These are phyloP conservation scores for Lactarius hatsudake DNA, from an alignment of 768 basidiomycete species.

Conservation along the genomic window DNA sequence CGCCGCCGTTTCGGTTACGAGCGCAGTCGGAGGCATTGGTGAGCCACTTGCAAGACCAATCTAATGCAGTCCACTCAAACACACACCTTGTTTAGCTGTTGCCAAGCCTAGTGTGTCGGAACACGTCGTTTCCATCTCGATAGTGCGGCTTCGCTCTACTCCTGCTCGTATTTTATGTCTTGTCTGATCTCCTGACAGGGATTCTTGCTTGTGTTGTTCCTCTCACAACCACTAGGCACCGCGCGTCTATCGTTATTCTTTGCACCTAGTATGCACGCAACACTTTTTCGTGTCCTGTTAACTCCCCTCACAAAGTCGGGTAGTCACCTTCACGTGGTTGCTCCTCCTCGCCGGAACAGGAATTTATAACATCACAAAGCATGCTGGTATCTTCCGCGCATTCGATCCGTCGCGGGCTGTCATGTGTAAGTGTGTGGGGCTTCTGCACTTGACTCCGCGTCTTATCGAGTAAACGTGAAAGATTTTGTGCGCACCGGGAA, in stretches of 20 bases:
- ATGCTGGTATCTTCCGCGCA: constrained; percentile 61
- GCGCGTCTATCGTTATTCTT: constrained; percentile 48
- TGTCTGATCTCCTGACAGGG: constrained; percentile 34
- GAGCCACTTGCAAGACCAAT: not conserved
- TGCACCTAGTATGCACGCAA: constrained; percentile 45
- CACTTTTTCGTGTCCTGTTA: not conserved
- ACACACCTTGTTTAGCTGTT: constrained; percentile 37
- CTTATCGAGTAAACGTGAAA: constrained; percentile 28
- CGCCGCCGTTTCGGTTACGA: constrained; percentile 66
- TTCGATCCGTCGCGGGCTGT: constrained; percentile 66
- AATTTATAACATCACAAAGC: constrained; percentile 52
- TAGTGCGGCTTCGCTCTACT: constrained; percentile 39
- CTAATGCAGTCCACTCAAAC: not conserved
- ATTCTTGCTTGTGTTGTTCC: constrained; percentile 57
- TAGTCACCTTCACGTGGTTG: constrained; percentile 59
- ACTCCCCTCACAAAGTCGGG: not conserved
- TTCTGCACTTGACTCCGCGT: not conserved
- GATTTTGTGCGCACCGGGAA: constrained; percentile 64
- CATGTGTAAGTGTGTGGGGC: constrained; percentile 40
- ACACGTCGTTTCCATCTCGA: constrained; percentile 55
- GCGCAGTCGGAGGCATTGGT: constrained; percentile 60
- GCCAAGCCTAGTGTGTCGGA: constrained; percentile 48
- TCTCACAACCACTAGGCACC: constrained; percentile 60
- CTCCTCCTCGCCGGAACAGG: constrained; percentile 50
- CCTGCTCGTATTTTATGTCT: not conserved